These are phyloP conservation scores for Achaetomiella virescens DNA, from an alignment of 495 filamentous ascomycete species.

Conservation along the genomic window DNA sequence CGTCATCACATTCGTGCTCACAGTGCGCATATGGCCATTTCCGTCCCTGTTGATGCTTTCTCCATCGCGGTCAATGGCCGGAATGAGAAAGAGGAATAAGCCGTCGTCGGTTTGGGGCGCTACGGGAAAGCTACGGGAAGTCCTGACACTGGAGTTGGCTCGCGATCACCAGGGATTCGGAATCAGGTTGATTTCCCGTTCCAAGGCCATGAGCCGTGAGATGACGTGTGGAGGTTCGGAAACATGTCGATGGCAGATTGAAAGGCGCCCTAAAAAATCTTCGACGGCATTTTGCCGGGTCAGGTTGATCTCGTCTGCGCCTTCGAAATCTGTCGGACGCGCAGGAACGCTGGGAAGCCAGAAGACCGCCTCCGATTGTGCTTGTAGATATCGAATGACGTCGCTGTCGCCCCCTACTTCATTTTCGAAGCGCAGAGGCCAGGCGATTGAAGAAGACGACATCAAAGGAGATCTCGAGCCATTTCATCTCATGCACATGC, in stretches of 20 bases:
- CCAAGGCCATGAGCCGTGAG: conserved; percentile 5
- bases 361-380: background rate
- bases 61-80: conserved; percentile 5
- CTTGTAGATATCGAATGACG: background rate
- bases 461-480: conserved; percentile 8
- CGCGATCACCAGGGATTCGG: background rate
- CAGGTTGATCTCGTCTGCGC: background rate
- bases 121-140: background rate
- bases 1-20: no score
- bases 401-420: background rate
- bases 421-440: background rate
- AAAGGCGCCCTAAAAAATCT: background rate
- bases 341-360: background rate
- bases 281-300: background rate
- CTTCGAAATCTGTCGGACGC: no score
- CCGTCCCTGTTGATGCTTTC: no score
- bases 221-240: conserved; percentile 10
- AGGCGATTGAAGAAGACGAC: background rate
- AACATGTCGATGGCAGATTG: conserved; percentile 6
- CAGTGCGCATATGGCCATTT: no score
- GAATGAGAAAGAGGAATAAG: conserved; percentile 10
- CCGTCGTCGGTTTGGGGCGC: conserved; percentile 3
- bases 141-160: background rate
- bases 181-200: background rate
- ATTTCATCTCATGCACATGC: conserved; percentile 11